phyloP scores from a whole-genome alignment of 2,329 filamentous ascomycete genomes.

The Graphilbum ipis-grandicollis region DNA sequence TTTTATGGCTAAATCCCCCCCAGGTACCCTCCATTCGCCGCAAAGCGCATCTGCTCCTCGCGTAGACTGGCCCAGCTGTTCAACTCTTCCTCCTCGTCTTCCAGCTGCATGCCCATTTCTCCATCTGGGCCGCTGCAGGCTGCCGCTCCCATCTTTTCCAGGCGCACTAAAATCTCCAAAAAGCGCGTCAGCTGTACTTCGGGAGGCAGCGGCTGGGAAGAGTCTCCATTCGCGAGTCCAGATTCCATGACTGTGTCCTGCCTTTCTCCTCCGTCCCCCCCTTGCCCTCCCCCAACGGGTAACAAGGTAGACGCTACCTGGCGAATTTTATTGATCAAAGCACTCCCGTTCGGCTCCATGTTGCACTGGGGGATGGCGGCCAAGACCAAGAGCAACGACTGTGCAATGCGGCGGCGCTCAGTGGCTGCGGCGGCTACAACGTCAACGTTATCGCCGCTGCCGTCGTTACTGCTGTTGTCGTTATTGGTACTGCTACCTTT shows the following conservation, averaged over 20 bases:
- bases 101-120: slow-evolving; percentile 14
- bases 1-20: background rate
- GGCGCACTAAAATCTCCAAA: slow-evolving; percentile 54
- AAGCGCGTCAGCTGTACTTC: slow-evolving; percentile 53
- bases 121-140: slow-evolving; percentile 12
- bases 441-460: slow-evolving; percentile 17
- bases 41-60: slow-evolving; percentile 51
- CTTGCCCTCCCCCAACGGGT: too few relatives aligned
- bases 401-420: slow-evolving; percentile 68
- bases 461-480: slow-evolving; percentile 17
- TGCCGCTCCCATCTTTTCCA: slow-evolving; percentile 43
- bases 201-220: too few relatives aligned
- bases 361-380: slow-evolving; percentile 67
- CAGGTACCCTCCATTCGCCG: slow-evolving; percentile 13
- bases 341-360: slow-evolving; percentile 55
- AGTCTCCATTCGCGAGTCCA: too few relatives aligned
- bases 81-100: slow-evolving; percentile 62
- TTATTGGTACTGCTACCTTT: slow-evolving; percentile 16
- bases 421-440: slow-evolving; percentile 35
- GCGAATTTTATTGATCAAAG: slow-evolving; percentile 66
- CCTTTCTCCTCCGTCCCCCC: too few relatives aligned
- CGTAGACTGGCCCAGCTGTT: slow-evolving; percentile 62
- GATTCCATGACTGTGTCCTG: too few relatives aligned
- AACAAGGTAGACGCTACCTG: slow-evolving; percentile 69
- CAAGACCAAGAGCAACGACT: slow-evolving; percentile 59